These are phyloP conservation scores for Tulasnella sp. DNA, from an alignment of 768 basidiomycete species.

Conservation along the genomic window DNA sequence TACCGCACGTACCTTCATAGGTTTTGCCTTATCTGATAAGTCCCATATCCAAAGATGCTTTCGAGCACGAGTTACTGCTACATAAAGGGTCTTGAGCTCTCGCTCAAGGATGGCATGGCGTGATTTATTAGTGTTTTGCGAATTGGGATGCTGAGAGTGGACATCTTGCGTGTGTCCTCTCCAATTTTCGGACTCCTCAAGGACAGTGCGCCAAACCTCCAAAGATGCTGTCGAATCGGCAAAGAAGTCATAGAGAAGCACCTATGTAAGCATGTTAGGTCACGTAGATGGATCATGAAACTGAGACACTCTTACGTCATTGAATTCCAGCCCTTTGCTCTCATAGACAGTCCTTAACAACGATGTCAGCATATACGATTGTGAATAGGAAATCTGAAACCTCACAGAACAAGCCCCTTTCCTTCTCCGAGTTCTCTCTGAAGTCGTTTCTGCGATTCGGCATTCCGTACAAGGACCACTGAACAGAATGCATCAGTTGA, in stretches of 20 bases:
- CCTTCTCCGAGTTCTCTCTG: slow-evolving; percentile 38
- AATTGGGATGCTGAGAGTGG: neutral
- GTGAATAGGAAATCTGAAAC: too few relatives aligned
- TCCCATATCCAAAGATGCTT: slow-evolving; percentile 10
- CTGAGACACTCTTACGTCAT: slow-evolving; percentile 33
- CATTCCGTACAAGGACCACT: slow-evolving; percentile 62
- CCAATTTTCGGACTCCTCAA: too few relatives aligned
- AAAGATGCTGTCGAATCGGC: slow-evolving; percentile 41
- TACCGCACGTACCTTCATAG: neutral
- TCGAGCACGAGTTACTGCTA: slow-evolving; percentile 6
- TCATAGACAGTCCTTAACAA: slow-evolving; percentile 45
- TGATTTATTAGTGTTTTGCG: neutral
- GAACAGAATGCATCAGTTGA: slow-evolving; percentile 45
- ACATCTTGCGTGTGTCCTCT: neutral
- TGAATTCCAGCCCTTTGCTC: slow-evolving; percentile 55
- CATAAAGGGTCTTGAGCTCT: slow-evolving; percentile 12
- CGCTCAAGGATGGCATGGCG: neutral
- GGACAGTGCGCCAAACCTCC: slow-evolving; percentile 50
- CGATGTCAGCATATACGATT: too few relatives aligned
- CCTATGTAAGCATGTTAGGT: too few relatives aligned
- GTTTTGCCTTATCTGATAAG: neutral
- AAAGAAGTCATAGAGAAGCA: slow-evolving; percentile 63
- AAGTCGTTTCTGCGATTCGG: slow-evolving; percentile 37
- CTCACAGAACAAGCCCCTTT: slow-evolving; percentile 32
- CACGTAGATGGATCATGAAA: too few relatives aligned